Evolutionary conservation across 371 early-diverging fungal species (phyloP).

Genomic region (Mortierella sp.): DNA sequence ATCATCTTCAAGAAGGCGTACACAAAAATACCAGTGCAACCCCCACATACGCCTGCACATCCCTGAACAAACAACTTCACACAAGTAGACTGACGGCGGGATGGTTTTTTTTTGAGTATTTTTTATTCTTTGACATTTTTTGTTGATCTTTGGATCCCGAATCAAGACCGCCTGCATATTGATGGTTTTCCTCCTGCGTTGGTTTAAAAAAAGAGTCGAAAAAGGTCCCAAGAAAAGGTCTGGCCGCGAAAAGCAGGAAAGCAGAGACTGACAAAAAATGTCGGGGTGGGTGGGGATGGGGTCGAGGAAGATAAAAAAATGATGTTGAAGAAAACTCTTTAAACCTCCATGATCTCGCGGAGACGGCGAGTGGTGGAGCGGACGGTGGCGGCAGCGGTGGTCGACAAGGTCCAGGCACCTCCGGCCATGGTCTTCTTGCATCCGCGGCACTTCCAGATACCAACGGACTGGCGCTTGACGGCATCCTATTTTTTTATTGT

Average conservation of each 20-base stretch:
- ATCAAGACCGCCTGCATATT: not conserved
- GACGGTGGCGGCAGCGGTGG: constrained; percentile 93
- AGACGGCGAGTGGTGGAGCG: constrained; percentile 98
- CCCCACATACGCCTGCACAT: no score
- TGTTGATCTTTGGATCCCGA: not conserved
- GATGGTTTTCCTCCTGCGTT: not conserved
- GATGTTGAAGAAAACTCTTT: constrained; percentile 57
- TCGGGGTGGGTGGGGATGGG: not conserved
- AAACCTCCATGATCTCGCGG: constrained; percentile 95
- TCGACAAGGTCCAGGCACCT: constrained; percentile 98
- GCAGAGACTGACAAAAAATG: not conserved
- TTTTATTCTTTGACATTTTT: not conserved
- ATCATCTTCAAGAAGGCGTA: no score
- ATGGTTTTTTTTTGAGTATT: not conserved
- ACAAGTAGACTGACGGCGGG: not conserved
- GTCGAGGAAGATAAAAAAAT: not conserved
- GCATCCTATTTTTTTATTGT: constrained; percentile 70
- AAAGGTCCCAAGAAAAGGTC: not conserved
- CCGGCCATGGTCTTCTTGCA: constrained; percentile 99
- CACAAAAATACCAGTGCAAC: no score
- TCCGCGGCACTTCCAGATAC: constrained; percentile 99
- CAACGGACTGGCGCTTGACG: constrained; percentile 98
- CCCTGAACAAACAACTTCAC: no score
- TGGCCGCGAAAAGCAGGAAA: not conserved
- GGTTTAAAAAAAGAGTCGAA: not conserved